phyloP scores from a whole-genome alignment of 2,329 filamentous ascomycete species.

The Xylariales sp. region DNA sequence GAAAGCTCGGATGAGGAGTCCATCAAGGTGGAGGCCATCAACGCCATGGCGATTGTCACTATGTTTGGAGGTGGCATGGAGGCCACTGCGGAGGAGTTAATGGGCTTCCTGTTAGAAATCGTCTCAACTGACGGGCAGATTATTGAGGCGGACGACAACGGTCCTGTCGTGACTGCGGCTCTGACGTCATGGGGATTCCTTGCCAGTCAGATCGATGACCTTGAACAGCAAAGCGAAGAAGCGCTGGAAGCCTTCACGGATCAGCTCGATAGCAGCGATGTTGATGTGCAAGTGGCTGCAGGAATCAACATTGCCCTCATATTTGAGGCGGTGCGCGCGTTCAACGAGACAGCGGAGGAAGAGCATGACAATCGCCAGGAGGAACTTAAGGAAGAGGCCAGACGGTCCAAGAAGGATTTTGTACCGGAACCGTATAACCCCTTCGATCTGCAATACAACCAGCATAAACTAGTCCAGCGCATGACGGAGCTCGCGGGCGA shows the following conservation, averaged over 20 bases:
- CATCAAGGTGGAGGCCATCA: slow-evolving; percentile 68
- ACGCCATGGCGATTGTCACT: slow-evolving; percentile 66
- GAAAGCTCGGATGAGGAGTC: slow-evolving; percentile 61
- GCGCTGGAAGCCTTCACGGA: slow-evolving; percentile 80
- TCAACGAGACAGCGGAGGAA: slow-evolving; percentile 45
- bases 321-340: slow-evolving; percentile 63
- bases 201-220: slow-evolving; percentile 71
- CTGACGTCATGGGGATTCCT: slow-evolving; percentile 77
- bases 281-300: slow-evolving; percentile 70
- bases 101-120: slow-evolving; percentile 74
- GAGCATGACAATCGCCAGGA: slow-evolving; percentile 25
- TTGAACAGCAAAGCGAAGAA: slow-evolving; percentile 64
- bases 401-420: slow-evolving; percentile 4
- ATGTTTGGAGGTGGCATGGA: slow-evolving; percentile 72
- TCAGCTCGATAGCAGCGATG: slow-evolving; percentile 72
- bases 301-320: slow-evolving; percentile 78
- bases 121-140: slow-evolving; percentile 73
- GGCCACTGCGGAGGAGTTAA: slow-evolving; percentile 64
- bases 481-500: slow-evolving; percentile 43
- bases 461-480: slow-evolving; percentile 41
- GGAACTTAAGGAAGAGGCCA: slow-evolving; percentile 4
- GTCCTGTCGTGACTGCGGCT: slow-evolving; percentile 66
- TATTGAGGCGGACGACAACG: slow-evolving; percentile 67
- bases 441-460: slow-evolving; percentile 42
- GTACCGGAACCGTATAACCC: slow-evolving; percentile 8